Conservation (phyloP, 139 green algal species). For the Ettlia oleoabundans region DNA sequence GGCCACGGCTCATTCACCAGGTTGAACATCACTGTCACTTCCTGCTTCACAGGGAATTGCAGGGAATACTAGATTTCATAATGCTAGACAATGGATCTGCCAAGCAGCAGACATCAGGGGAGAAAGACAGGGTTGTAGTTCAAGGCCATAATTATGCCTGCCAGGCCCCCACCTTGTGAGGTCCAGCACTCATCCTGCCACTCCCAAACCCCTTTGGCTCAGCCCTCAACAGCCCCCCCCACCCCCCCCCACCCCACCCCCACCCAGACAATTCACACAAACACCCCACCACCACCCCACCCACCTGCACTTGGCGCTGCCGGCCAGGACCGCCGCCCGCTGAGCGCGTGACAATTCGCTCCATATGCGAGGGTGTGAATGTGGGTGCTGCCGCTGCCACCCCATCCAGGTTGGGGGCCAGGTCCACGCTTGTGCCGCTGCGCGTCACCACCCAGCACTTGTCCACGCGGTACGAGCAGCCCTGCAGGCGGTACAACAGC, state of each 20-base stretch:
- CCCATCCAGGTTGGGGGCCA: constrained; percentile 67
- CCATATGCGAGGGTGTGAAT: constrained; percentile 69
- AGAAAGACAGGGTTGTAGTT: no score
- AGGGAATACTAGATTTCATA: neutral
- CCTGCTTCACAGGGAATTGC: constrained; percentile 32
- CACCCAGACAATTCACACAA: neutral
- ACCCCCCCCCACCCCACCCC: neutral
- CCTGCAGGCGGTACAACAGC: constrained; percentile 1
- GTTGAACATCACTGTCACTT: constrained; percentile 96
- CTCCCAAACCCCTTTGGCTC: no score
- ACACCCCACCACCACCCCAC: neutral
- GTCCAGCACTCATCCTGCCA: no score
- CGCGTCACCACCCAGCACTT: constrained; percentile 75
- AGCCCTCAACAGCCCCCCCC: no score
- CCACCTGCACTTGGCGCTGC: constrained; percentile 36
- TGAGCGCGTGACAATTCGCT: constrained; percentile 83
- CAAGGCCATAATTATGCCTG: no score
- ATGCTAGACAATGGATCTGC: no score
- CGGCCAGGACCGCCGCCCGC: constrained; percentile 35
- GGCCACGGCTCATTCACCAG: constrained; percentile 95
- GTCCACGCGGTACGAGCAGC: constrained; percentile 83
- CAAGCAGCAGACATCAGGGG: no score
- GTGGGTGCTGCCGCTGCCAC: constrained; percentile 70
- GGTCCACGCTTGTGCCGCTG: constrained; percentile 60
- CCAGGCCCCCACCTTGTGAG: no score